These are phyloP conservation scores for Zoysia japonica DNA, from an alignment of 176 grass and related monocot genomes.

Conservation along the genomic window DNA sequence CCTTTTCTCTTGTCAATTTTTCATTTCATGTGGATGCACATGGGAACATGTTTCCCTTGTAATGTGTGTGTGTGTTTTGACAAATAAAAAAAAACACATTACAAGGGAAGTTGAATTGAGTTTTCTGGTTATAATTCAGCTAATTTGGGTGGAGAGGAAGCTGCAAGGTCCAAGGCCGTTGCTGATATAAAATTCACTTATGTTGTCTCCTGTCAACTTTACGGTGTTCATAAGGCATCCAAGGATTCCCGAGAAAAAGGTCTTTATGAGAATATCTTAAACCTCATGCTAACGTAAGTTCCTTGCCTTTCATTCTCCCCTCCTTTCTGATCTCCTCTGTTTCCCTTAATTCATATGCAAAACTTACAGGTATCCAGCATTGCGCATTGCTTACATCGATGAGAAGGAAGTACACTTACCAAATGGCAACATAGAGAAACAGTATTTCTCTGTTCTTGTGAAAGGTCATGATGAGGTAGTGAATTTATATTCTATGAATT, in stretches of 20 bases:
- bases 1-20: neutral
- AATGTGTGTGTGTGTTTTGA: neutral
- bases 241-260: conserved; percentile 59
- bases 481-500: conserved; percentile 37
- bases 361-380: conserved; percentile 56
- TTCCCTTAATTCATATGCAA: conserved; percentile 30
- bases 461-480: conserved; percentile 81
- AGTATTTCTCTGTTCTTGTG: conserved; percentile 81
- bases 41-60: conserved; percentile 23
- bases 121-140: conserved; percentile 41
- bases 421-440: conserved; percentile 54
- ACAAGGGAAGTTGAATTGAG: neutral
- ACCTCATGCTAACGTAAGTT: conserved; percentile 67
- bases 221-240: conserved; percentile 73
- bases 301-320: neutral
- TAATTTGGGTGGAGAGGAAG: conserved; percentile 38
- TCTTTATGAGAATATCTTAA: conserved; percentile 73
- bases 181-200: conserved; percentile 82
- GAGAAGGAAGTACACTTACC: conserved; percentile 52
- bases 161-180: conserved; percentile 46
- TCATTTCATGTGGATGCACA: conserved; percentile 25
- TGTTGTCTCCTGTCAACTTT: conserved; percentile 75
- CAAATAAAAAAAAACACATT: too few species aligned
- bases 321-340: conserved; percentile 10
- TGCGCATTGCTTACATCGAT: conserved; percentile 84